These are phyloP conservation scores for Dissoconium aciculare DNA, from an alignment of 2,329 filamentous ascomycete species.

Conservation along the genomic window DNA sequence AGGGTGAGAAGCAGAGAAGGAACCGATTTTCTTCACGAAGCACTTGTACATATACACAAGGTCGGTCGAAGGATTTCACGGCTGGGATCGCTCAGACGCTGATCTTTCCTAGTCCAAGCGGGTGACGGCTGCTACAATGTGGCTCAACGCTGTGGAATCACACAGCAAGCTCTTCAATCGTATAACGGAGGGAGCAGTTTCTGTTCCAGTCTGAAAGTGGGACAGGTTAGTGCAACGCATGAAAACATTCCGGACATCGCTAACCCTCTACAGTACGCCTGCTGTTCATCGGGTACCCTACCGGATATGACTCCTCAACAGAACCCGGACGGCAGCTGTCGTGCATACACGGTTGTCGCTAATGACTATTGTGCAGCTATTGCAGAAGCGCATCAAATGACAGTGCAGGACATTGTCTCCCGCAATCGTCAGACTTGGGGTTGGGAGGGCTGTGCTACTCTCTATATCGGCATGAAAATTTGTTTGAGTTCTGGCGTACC, in stretches of 20 bases:
- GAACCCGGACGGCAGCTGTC: constrained; percentile 26
- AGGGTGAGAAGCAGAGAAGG: constrained; percentile 1
- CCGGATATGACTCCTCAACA: constrained; percentile 23
- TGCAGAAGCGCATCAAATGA: constrained; percentile 24
- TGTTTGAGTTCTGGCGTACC: constrained; percentile 30
- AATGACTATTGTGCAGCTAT: constrained; percentile 26
- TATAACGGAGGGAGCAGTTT: constrained; percentile 6
- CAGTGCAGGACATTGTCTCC: constrained; percentile 24
- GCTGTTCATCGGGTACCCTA: constrained; percentile 6
- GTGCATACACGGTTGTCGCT: constrained; percentile 21
- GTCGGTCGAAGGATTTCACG: constrained; percentile 1
- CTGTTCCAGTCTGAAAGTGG: constrained; percentile 14
- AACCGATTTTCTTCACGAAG: no score
- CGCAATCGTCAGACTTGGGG: constrained; percentile 33
- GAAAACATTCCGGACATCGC: neutral
- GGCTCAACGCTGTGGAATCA: constrained; percentile 5
- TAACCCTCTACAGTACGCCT: constrained; percentile 6
- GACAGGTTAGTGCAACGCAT: neutral
- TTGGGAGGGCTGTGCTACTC: constrained; percentile 27
- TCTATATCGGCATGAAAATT: constrained; percentile 22
- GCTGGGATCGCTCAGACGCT: no score
- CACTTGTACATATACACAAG: constrained; percentile 7
- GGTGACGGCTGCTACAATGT: constrained; percentile 8
- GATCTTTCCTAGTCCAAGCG: constrained; percentile 4
- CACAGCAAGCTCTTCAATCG: constrained; percentile 4